Percentiles rank a stretch among this genome's conserved stretches.
These are phyloP conservation scores for Allium fistulosum DNA, from an alignment of 106 monocot species.

Conservation along the genomic window DNA sequence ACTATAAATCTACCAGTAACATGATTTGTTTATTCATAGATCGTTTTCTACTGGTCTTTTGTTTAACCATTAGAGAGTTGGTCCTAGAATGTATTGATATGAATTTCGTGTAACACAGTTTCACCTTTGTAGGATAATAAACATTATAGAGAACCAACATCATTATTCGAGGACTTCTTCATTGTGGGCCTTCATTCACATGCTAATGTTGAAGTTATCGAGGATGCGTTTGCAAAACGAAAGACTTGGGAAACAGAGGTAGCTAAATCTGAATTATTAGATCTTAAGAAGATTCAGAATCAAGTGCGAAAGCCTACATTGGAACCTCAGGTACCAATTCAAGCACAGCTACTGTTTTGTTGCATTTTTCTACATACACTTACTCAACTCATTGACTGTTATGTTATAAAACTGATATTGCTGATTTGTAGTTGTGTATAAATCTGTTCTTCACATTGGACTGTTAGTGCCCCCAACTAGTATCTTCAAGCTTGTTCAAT, in stretches of 20 bases:
- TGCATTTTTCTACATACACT: no score
- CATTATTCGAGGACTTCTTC: constrained; percentile 88
- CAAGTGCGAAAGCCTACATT: constrained; percentile 54
- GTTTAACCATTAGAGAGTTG: background rate
- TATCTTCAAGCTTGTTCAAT: no score
- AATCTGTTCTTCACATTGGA: no score
- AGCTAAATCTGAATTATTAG: constrained; percentile 59
- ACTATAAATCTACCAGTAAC: no score
- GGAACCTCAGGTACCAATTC: constrained; percentile 69
- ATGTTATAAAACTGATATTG: no score
- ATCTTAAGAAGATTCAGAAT: constrained; percentile 64
- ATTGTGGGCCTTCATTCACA: constrained; percentile 84
- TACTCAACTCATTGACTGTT: no score
- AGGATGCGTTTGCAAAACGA: constrained; percentile 67
- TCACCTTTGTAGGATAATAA: constrained; percentile 38
- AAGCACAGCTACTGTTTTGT: no score
- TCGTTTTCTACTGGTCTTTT: no score
- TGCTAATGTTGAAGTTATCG: constrained; percentile 76
- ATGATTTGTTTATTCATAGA: no score
- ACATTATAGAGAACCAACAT: constrained; percentile 50
- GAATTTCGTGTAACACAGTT: background rate
- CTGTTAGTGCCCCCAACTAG: no score
- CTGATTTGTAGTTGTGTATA: no score
- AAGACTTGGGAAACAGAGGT: constrained; percentile 78
- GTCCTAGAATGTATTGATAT: background rate